These are phyloP conservation scores for Prunus armeniaca DNA, from an alignment of 306 rosid genomes.

Conservation along the genomic window DNA sequence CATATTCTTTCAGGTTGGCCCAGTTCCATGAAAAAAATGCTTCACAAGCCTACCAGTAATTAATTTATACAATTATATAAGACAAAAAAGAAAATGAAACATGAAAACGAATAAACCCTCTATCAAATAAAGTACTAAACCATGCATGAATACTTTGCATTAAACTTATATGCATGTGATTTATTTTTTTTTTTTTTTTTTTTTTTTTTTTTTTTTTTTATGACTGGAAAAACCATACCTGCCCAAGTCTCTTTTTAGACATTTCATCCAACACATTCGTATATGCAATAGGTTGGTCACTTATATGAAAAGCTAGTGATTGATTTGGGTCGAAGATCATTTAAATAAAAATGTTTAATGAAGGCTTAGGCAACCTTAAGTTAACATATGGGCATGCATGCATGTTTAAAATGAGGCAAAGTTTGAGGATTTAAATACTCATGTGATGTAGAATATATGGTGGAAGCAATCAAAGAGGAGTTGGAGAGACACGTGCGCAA, in stretches of 20 bases:
- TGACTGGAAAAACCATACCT: neutral
- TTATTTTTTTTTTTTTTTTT: too few relatives aligned
- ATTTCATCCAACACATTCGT: neutral
- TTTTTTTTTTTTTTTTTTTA: too few relatives aligned
- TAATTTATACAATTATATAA: conserved; percentile 5
- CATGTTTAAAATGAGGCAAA: conserved; percentile 15
- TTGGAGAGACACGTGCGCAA: too few relatives aligned
- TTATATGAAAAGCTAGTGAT: neutral
- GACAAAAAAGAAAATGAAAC: neutral
- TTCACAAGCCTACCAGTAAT: neutral
- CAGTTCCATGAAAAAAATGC: conserved; percentile 4
- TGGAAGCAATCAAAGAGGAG: too few relatives aligned
- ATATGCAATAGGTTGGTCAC: neutral
- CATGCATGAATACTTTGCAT: neutral
- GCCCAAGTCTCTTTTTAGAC: neutral
- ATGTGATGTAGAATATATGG: neutral
- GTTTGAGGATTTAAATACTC: neutral
- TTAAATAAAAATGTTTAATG: too few relatives aligned
- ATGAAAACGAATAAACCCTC: neutral
- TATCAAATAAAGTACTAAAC: neutral
- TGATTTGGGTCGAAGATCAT: too few relatives aligned
- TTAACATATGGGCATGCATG: neutral
- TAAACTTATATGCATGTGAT: neutral
- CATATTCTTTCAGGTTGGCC: conserved; percentile 4
- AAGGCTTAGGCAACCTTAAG: too few relatives aligned